A percentile compares a stretch with the other conserved stretches of the same genome.
phyloP scores from a whole-genome alignment of 2,329 filamentous ascomycete species.

The Trichophyton schoenleinii region DNA sequence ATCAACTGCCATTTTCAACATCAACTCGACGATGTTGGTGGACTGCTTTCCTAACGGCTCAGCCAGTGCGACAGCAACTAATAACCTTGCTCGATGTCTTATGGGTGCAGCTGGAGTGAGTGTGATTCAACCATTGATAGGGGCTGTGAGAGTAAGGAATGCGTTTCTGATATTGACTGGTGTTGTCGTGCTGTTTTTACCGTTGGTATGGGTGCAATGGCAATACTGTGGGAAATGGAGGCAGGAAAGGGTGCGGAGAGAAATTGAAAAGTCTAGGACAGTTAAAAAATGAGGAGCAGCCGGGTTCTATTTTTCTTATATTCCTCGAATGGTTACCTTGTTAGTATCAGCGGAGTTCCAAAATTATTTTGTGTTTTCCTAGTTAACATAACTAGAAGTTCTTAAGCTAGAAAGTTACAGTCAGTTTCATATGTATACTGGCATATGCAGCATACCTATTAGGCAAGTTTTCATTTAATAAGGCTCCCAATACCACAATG shows the following conservation, averaged over 20 bases:
- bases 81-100: slow-evolving; percentile 43
- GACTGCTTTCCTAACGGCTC: slow-evolving; percentile 41
- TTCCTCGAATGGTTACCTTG: neutral
- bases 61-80: slow-evolving; percentile 41
- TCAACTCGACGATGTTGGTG: slow-evolving; percentile 40
- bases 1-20: slow-evolving; percentile 39
- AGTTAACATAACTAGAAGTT: neutral
- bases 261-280: neutral
- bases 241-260: neutral
- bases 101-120: slow-evolving; percentile 41
- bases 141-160: slow-evolving; percentile 5
- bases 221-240: neutral
- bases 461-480: too few species aligned
- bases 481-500: too few species aligned
- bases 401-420: too few species aligned
- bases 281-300: neutral
- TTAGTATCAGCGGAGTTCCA: neutral
- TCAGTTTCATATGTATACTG: too few species aligned
- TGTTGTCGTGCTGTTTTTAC: neutral
- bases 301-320: neutral
- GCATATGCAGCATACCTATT: too few species aligned
- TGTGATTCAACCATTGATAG: slow-evolving; percentile 28
- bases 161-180: neutral
- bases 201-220: neutral
- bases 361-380: neutral